Conservation (phyloP, 2,329 filamentous ascomycete genomes). For the Arachnomyces sp. region DNA sequence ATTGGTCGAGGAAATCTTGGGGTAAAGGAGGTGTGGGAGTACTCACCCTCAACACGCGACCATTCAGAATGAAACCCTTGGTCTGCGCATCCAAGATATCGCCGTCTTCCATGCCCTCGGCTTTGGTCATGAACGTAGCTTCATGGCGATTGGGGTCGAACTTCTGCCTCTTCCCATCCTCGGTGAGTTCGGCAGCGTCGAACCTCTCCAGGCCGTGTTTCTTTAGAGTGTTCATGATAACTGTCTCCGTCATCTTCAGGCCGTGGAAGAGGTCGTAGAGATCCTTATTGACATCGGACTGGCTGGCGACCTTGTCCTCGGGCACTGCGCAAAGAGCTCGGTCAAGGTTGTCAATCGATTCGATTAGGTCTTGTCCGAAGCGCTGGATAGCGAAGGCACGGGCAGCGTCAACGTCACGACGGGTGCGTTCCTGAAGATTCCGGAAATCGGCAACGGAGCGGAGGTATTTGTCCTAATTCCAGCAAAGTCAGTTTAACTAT, state of each 20-base stretch:
- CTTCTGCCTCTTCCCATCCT: constrained; percentile 58
- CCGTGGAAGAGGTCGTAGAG: constrained; percentile 76
- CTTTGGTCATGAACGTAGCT: constrained; percentile 87
- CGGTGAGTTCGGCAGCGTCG: constrained; percentile 52
- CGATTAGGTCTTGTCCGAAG: constrained; percentile 90
- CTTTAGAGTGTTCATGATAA: constrained; percentile 78
- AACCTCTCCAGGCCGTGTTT: constrained; percentile 93
- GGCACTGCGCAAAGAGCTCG: constrained; percentile 78
- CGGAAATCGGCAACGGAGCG: constrained; percentile 94
- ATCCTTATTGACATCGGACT: constrained; percentile 58
- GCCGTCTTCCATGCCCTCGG: constrained; percentile 80
- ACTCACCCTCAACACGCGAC: constrained; percentile 66
- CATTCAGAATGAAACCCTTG: constrained; percentile 93
- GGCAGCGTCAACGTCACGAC: constrained; percentile 79
- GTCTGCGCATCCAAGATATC: constrained; percentile 87
- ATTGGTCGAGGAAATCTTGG: not conserved
- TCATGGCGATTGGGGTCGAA: constrained; percentile 97
- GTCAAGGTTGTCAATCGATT: constrained; percentile 95
- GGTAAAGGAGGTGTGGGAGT: not conserved
- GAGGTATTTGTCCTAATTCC: constrained; percentile 76
- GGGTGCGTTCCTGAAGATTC: constrained; percentile 91
- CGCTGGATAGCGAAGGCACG: constrained; percentile 89
- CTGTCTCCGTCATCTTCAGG: constrained; percentile 87
- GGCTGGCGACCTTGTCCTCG: constrained; percentile 57
- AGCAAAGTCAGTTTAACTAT: constrained; percentile 1